Evolutionary conservation across 352 stramenopile genomes (phyloP).

Genomic region (Elongisporangium senticosum): DNA sequence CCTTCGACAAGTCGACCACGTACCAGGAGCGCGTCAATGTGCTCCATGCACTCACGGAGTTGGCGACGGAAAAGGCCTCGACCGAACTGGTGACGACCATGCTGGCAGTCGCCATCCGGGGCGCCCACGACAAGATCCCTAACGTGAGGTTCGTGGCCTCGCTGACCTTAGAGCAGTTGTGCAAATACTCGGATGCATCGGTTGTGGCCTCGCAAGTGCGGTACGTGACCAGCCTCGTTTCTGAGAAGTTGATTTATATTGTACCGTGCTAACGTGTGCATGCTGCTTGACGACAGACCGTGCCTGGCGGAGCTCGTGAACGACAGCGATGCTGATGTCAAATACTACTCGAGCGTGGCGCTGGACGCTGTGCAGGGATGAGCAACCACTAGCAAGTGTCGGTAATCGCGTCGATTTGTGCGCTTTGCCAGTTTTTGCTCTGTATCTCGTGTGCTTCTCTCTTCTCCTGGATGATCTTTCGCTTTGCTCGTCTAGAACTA

Average conservation of each 20-base stretch:
- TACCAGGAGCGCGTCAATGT: conserved; percentile 87
- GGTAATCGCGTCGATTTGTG: not conserved
- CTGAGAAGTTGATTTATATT: not conserved
- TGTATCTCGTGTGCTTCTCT: conserved; percentile 7
- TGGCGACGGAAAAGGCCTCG: conserved; percentile 70
- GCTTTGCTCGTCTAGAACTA: conserved; percentile 10
- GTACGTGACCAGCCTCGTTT: conserved; percentile 23
- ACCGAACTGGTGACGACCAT: conserved; percentile 55
- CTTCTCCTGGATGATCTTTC: not conserved
- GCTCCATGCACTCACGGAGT: conserved; percentile 67
- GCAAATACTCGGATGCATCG: conserved; percentile 68
- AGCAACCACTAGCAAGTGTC: not conserved
- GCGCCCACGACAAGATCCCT: conserved; percentile 78
- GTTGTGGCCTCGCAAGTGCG: conserved; percentile 67
- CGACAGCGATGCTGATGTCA: conserved; percentile 79
- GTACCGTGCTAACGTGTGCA: not conserved
- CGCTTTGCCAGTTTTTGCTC: conserved; percentile 10
- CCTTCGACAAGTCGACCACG: conserved; percentile 82
- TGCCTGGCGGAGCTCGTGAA: conserved; percentile 72
- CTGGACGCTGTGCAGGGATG: conserved; percentile 70
- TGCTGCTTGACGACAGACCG: conserved; percentile 25
- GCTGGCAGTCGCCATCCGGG: conserved; percentile 65
- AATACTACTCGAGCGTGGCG: conserved; percentile 83
- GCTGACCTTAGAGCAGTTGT: conserved; percentile 81
- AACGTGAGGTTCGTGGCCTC: conserved; percentile 87